Evolutionary conservation across 805 yeast genomes (phyloP).

Genomic region (Ogataea zsoltii): DNA sequence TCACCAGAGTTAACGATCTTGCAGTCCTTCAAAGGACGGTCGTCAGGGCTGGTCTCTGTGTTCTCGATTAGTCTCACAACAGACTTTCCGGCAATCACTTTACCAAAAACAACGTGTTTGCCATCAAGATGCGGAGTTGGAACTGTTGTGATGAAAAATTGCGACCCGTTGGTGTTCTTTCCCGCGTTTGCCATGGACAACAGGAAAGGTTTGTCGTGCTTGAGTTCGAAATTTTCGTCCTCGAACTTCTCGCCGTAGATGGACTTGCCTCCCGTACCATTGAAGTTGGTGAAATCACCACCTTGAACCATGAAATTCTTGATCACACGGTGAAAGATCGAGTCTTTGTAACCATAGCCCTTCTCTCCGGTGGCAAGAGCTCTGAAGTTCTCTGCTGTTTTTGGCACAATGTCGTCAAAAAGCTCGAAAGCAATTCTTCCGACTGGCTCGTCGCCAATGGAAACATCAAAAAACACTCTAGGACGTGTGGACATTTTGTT

Average conservation of each 20-base stretch:
- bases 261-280: constrained; percentile 82
- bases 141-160: constrained; percentile 89
- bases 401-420: constrained; percentile 62
- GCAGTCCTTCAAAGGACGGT: constrained; percentile 72
- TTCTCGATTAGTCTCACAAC: constrained; percentile 78
- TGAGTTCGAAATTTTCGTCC: constrained; percentile 80
- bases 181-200: constrained; percentile 98
- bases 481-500: constrained; percentile 31
- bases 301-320: constrained; percentile 91
- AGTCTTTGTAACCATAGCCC: constrained; percentile 76
- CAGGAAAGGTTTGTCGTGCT: constrained; percentile 83
- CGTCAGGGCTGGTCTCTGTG: constrained; percentile 60
- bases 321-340: constrained; percentile 92
- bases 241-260: constrained; percentile 85
- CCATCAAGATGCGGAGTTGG: constrained; percentile 94
- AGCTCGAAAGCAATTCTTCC: constrained; percentile 84
- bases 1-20: constrained; percentile 78
- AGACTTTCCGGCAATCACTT: constrained; percentile 79
- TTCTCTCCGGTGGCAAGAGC: constrained; percentile 89
- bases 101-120: constrained; percentile 95
- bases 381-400: constrained; percentile 86
- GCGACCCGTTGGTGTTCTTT: constrained; percentile 93
- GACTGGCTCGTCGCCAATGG: constrained; percentile 64
- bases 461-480: constrained; percentile 75
- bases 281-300: constrained; percentile 79